phyloP scores from a whole-genome alignment of 2,329 filamentous ascomycete genomes.

The Penicillium brevicompactum region DNA sequence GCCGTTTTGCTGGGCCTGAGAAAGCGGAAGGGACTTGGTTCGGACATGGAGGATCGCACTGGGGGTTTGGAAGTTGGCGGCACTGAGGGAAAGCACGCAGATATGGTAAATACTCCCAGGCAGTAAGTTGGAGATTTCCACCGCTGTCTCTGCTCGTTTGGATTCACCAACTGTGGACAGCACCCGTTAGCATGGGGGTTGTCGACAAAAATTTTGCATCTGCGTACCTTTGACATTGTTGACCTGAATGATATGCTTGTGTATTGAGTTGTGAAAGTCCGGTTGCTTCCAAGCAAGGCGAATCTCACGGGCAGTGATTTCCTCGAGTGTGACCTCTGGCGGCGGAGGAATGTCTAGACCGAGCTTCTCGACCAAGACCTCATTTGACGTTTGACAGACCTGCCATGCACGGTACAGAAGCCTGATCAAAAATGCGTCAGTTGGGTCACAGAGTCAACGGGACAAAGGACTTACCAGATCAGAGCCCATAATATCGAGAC shows the following conservation, averaged over 20 bases:
- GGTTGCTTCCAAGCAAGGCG: conserved; percentile 89
- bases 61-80: conserved; percentile 88
- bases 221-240: conserved; percentile 83
- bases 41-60: conserved; percentile 82
- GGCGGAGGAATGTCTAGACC: conserved; percentile 91
- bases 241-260: conserved; percentile 88
- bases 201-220: background rate
- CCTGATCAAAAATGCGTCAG: conserved; percentile 52
- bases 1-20: conserved; percentile 39
- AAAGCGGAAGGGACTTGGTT: conserved; percentile 60
- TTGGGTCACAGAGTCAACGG: conserved; percentile 1
- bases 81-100: conserved; percentile 86
- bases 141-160: conserved; percentile 77
- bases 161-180: conserved; percentile 73
- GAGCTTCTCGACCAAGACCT: conserved; percentile 85
- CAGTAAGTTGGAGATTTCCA: conserved; percentile 83
- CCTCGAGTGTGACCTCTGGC: conserved; percentile 86
- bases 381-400: conserved; percentile 86
- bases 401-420: conserved; percentile 82
- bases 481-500: conserved; percentile 52
- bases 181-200: conserved; percentile 16
- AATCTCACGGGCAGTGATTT: conserved; percentile 82
- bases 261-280: conserved; percentile 65
- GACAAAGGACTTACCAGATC: conserved; percentile 44
- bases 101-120: conserved; percentile 92